Percentiles rank a stretch among this genome's conserved stretches.
phyloP scores from a whole-genome alignment of 768 basidiomycete species.

The Pholiota conissans region DNA sequence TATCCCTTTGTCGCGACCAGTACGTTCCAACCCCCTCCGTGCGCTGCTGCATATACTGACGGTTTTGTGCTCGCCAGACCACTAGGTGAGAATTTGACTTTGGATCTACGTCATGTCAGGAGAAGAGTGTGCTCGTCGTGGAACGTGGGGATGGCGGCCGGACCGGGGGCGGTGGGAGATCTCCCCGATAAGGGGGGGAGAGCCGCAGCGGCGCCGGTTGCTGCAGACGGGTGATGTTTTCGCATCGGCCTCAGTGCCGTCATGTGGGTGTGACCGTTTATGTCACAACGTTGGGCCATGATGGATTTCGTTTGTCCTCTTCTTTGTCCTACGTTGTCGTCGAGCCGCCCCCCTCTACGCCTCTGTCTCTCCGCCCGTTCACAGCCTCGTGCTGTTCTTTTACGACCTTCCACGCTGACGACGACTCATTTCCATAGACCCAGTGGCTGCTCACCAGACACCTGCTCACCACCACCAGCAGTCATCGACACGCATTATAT shows the following conservation, averaged over 20 bases:
- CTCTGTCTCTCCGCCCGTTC: constrained; percentile 24
- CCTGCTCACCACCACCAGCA: constrained; percentile 10
- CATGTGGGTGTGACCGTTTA: constrained; percentile 11
- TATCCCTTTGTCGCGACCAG: background rate
- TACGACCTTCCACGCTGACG: constrained; percentile 49
- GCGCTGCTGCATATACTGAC: constrained; percentile 3
- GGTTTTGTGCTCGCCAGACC: constrained; percentile 1
- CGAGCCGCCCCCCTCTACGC: constrained; percentile 39
- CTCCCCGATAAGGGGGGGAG: constrained; percentile 23
- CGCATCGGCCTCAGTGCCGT: constrained; percentile 4
- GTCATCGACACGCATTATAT: constrained; percentile 17
- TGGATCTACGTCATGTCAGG: constrained; percentile 25
- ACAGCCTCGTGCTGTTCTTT: constrained; percentile 25
- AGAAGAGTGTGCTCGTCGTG: constrained; percentile 29
- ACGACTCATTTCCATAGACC: constrained; percentile 31
- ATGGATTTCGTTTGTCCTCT: constrained; percentile 28
- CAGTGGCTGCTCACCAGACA: constrained; percentile 21
- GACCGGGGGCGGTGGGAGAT: constrained; percentile 26
- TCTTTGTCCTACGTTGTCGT: constrained; percentile 35
- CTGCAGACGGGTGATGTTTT: constrained; percentile 4
- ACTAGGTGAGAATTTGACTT: constrained; percentile 2
- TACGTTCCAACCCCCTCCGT: background rate
- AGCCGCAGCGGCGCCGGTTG: constrained; percentile 30
- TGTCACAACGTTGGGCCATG: constrained; percentile 21
- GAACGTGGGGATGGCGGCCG: constrained; percentile 39